These are phyloP conservation scores for Termitomyces sp. DNA, from an alignment of 768 basidiomycete genomes.

Conservation along the genomic window DNA sequence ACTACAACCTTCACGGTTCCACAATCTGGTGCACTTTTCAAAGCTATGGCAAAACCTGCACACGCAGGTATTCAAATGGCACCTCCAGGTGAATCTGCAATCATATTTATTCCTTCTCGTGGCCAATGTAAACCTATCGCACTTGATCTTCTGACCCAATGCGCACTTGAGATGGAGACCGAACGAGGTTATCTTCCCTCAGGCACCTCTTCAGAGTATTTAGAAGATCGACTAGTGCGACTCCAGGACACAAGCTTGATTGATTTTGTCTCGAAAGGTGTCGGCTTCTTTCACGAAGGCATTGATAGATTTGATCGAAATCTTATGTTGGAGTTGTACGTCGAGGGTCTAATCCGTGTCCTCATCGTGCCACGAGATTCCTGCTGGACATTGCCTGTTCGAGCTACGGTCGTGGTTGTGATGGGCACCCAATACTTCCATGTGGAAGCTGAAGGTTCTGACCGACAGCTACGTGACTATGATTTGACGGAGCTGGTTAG, in stretches of 20 bases:
- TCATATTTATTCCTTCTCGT: slow-evolving; percentile 88
- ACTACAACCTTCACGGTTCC: slow-evolving; percentile 81
- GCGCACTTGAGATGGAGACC: slow-evolving; percentile 68
- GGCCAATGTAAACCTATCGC: slow-evolving; percentile 70
- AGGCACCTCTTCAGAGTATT: slow-evolving; percentile 38
- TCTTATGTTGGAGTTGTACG: slow-evolving; percentile 75
- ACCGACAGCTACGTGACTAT: slow-evolving; percentile 78
- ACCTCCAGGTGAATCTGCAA: slow-evolving; percentile 40
- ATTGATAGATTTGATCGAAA: slow-evolving; percentile 61
- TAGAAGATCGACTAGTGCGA: slow-evolving; percentile 54
- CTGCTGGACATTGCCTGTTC: slow-evolving; percentile 87
- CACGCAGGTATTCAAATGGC: slow-evolving; percentile 63
- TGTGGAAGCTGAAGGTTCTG: slow-evolving; percentile 35
- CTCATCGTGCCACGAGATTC: slow-evolving; percentile 78
- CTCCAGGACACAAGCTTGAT: slow-evolving; percentile 58
- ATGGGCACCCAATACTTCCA: slow-evolving; percentile 89
- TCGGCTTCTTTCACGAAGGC: slow-evolving; percentile 83
- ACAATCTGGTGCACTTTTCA: slow-evolving; percentile 82
- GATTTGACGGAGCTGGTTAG: slow-evolving; percentile 72
- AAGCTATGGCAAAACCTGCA: slow-evolving; percentile 87
- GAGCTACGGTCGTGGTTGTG: slow-evolving; percentile 75
- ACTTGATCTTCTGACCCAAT: slow-evolving; percentile 82
- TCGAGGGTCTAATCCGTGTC: slow-evolving; percentile 72
- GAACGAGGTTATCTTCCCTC: slow-evolving; percentile 62
- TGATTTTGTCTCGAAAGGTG: slow-evolving; percentile 77